phyloP scores from a whole-genome alignment of 257 asterid species.

The Penstemon newberryi region DNA sequence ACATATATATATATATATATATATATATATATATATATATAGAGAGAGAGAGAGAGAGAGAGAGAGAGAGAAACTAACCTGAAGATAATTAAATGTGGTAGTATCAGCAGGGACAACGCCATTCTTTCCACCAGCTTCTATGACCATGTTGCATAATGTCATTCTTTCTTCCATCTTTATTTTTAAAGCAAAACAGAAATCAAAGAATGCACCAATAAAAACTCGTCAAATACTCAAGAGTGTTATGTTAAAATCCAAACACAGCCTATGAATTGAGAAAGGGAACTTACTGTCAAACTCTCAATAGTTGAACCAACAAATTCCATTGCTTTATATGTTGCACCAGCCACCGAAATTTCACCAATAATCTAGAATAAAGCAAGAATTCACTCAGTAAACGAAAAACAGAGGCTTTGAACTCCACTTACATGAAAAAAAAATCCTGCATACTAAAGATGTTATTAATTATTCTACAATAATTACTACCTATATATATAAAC shows the following conservation, averaged over 20 bases:
- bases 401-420: constrained; percentile 1
- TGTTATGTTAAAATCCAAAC: background rate
- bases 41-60: background rate
- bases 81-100: constrained; percentile 84
- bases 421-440: background rate
- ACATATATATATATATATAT: too few species aligned
- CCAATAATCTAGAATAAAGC: constrained; percentile 74
- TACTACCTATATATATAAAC: constrained; percentile 23
- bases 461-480: background rate
- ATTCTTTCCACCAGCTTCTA: constrained; percentile 97
- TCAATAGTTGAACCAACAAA: constrained; percentile 91
- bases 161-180: constrained; percentile 97
- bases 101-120: constrained; percentile 92
- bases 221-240: background rate
- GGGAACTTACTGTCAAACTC: constrained; percentile 69
- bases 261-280: constrained; percentile 6
- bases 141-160: constrained; percentile 99
- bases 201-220: constrained; percentile 2
- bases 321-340: constrained; percentile 97
- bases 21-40: too few species aligned
- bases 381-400: constrained; percentile 22
- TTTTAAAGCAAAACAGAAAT: constrained; percentile 15
- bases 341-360: constrained; percentile 98
- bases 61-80: constrained; percentile 48
- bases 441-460: background rate